Base-by-base conservation (phyloP, 257 asterid species). In the Solanum appendiculatum region DNA sequence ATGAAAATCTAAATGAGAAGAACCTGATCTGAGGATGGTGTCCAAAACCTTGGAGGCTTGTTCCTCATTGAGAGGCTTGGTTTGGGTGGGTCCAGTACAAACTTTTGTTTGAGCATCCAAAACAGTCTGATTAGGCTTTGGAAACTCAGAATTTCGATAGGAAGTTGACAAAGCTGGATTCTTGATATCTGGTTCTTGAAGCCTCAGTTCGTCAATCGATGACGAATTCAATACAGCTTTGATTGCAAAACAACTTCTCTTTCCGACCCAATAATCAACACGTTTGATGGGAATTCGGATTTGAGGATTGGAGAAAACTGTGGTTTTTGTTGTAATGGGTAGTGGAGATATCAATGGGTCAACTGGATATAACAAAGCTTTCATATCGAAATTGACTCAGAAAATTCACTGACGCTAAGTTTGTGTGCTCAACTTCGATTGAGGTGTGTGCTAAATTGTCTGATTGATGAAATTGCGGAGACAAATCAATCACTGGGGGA, bases 11-110 rank as follows among this genome's bases (percentile, higher is more conserved):
- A 70, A 31, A 44, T 23, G 46, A 9, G 86, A 56, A 23, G 75
- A 81, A 95, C 98, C 98, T 87, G 98, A 95, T 91, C 90, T 94
- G 25, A 95, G 87, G 86, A 97, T 95, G 42, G 98, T 94, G 36
- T 95, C 97, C 33, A 97, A 90, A 86, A 95, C 99, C 91, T 94
- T 95, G 89, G 93, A 95, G 88, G 99, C 99, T 87, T 97, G 96
- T 86, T 94, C 98, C 39, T 93, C 97, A 88, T 86, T 91, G 51
- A 97, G 99, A 78, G 99, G 98, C 93, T 88, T 94, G 86, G 99
- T 95, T 81, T 94, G 99, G 39, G 98, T 97, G 44, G 99, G 99
- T 21, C 99, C 98, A 4, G 99, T 97, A 87, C 99, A 97, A 77
- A 97, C 98, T 94, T 91, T 96, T 42, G 95, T 92, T 85, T 95